These are phyloP conservation scores for Aquanectria penicillioides DNA, from an alignment of 2,329 filamentous ascomycete genomes.

Conservation along the genomic window DNA sequence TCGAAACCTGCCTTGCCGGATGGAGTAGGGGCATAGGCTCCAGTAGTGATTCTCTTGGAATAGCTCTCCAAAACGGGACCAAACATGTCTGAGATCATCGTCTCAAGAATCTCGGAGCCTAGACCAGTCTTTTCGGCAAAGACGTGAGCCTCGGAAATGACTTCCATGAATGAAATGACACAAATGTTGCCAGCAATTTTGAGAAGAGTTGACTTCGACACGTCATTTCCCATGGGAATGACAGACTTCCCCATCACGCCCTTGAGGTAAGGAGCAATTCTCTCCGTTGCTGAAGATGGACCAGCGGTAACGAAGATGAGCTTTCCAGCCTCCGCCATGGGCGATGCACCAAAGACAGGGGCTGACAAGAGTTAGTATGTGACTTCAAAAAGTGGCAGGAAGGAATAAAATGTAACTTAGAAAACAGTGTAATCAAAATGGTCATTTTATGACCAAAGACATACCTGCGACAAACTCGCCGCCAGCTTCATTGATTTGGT, in stretches of 20 bases:
- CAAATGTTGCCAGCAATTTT: constrained; percentile 56
- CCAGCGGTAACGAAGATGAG: constrained; percentile 55
- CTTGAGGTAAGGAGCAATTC: constrained; percentile 50
- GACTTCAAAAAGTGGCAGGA: neutral
- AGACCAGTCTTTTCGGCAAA: constrained; percentile 45
- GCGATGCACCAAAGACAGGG: constrained; percentile 54
- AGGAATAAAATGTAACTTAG: too few species aligned
- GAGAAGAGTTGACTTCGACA: constrained; percentile 50
- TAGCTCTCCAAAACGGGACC: constrained; percentile 40
- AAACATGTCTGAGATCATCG: constrained; percentile 43
- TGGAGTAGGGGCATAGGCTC: constrained; percentile 36
- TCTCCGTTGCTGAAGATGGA: constrained; percentile 43
- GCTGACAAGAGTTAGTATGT: constrained; percentile 25
- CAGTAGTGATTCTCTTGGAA: constrained; percentile 42
- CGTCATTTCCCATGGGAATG: constrained; percentile 54
- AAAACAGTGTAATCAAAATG: too few species aligned
- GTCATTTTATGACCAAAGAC: too few species aligned
- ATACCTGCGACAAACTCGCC: constrained; percentile 22
- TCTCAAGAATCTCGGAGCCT: constrained; percentile 37
- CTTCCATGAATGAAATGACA: constrained; percentile 36
- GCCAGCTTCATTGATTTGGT: constrained; percentile 11
- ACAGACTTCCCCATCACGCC: constrained; percentile 52
- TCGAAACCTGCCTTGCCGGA: constrained; percentile 10
- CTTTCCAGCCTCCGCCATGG: constrained; percentile 53
- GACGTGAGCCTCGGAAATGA: constrained; percentile 44